Percentiles rank a stretch among this genome's conserved stretches.
Evolutionary conservation across 169 alveolate species (phyloP).

Genomic region (Cystoisospora suis): DNA sequence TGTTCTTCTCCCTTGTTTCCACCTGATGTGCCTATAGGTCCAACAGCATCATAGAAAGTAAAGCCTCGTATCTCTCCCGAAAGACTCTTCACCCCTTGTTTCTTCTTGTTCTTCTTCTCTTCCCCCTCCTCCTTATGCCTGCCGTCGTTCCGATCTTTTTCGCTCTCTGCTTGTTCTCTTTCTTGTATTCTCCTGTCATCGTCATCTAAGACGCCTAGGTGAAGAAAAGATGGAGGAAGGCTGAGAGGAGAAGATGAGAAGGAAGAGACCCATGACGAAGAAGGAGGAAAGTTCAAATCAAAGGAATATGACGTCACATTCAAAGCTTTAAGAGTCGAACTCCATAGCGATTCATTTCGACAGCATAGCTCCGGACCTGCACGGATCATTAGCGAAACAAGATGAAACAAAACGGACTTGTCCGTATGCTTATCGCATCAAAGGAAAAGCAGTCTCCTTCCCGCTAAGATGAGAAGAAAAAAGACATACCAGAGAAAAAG

Average conservation of each 20-base stretch:
- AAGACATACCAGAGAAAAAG: no score
- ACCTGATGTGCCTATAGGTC: not conserved
- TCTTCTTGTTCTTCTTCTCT: not conserved
- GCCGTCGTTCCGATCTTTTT: not conserved
- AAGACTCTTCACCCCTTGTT: not conserved
- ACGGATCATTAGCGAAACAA: no score
- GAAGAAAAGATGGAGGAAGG: conserved; percentile 18
- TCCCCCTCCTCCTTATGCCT: not conserved
- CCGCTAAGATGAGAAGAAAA: no score
- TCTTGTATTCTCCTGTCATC: not conserved
- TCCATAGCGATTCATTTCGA: conserved; percentile 57
- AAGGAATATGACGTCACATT: conserved; percentile 26
- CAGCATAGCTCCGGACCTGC: conserved; percentile 60
- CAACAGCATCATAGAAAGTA: not conserved
- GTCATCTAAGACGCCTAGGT: conserved; percentile 20
- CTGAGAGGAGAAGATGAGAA: not conserved
- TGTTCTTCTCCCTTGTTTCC: not conserved
- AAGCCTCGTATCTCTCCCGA: conserved; percentile 18
- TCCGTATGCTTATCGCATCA: no score
- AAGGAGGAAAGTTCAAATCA: conserved; percentile 41
- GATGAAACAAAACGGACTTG: no score
- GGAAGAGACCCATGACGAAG: not conserved
- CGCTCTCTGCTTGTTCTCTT: not conserved
- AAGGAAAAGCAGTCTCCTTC: no score
- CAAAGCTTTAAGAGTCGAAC: conserved; percentile 22